Evolutionary conservation across 2,329 filamentous ascomycete species (phyloP).

Genomic region (Exophiala lecanii-corni): DNA sequence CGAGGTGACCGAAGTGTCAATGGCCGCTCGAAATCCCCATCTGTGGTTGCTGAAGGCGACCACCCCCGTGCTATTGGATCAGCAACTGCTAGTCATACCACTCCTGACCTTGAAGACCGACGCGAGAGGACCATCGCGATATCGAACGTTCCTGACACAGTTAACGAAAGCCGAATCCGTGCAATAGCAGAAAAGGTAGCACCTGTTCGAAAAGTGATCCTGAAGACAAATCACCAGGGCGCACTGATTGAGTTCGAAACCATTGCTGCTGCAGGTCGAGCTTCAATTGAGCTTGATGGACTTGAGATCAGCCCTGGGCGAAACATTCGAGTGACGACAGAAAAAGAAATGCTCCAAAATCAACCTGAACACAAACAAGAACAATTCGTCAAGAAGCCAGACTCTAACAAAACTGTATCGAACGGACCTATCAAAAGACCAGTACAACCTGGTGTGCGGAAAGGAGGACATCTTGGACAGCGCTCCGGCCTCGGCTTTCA

Average conservation of each 20-base stretch:
- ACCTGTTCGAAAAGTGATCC: conserved; percentile 66
- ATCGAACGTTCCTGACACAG: conserved; percentile 82
- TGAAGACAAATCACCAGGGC: conserved; percentile 77
- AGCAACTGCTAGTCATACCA: conserved; percentile 22
- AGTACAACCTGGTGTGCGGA: conserved; percentile 37
- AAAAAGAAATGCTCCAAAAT: conserved; percentile 47
- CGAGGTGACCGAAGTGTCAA: conserved; percentile 34
- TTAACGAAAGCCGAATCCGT: conserved; percentile 80
- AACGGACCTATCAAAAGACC: conserved; percentile 42
- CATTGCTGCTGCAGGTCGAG: conserved; percentile 63
- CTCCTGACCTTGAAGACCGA: conserved; percentile 37
- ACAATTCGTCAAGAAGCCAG: conserved; percentile 37
- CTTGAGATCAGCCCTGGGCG: conserved; percentile 42
- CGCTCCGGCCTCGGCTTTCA: conserved; percentile 10
- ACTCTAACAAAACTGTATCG: conserved; percentile 30
- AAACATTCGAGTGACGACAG: conserved; percentile 45
- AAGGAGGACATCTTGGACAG: conserved; percentile 22
- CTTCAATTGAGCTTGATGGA: conserved; percentile 43
- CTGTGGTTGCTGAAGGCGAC: conserved; percentile 2
- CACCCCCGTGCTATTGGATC: conserved; percentile 25
- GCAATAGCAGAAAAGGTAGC: conserved; percentile 68
- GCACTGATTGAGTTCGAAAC: conserved; percentile 80
- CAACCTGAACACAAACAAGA: conserved; percentile 39
- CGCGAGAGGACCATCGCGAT: conserved; percentile 71
- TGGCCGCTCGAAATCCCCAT: conserved; percentile 17